Evolutionary conservation across 306 rosid genomes (phyloP), one percentile per base, ranked within the genome.

Genomic region (Alnus rubra): DNA sequence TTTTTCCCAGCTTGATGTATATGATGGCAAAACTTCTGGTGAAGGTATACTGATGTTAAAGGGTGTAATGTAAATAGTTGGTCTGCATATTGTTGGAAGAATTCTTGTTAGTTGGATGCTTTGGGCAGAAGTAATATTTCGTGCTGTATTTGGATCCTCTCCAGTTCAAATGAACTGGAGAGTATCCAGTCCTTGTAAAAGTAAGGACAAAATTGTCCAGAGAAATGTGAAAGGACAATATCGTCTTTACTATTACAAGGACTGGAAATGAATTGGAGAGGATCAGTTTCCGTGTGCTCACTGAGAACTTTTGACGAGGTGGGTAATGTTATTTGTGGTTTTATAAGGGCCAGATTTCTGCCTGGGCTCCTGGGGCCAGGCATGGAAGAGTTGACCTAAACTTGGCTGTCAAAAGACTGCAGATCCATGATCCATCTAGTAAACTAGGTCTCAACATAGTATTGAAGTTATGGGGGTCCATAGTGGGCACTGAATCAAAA

Each of bases 11-110:
- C 98, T 95, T 71, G 98, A 92, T 81, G 48, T 84, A 19, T 82
- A 87, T 77, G 97, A 95, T 67, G 99, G 99, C 72, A 90, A 87
- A 87, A 90, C 89, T 83, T 80, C 85, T 65, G 89, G 78, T 63
- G 97, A 90, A 92, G 97, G 98, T 95, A 86, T 84, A 90, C 69
- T 73, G 50, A 72, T 78, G 44, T 15, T 42, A 47, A 19, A 69
- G 50, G 55, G 69, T 81, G 4, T 73, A 23, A 39, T 80, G 50
- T 74, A 73, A 71, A 53, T 76, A 7, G 8, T 60, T 37, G 44
- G 68, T 49, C 28, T 76, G 37, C 14, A 15, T 14, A 7, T 73
- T 10, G 7, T 70, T 60, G 48, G 28, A 28, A 47, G 72, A 12
- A 48, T 62, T 65, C 52, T 37, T 9, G 39, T n/a, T 14, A 45